Evolutionary conservation across 2,329 filamentous ascomycete species (phyloP), one percentile per base, ranked within the genome.

Genomic region (Penicillium oxalicum): DNA sequence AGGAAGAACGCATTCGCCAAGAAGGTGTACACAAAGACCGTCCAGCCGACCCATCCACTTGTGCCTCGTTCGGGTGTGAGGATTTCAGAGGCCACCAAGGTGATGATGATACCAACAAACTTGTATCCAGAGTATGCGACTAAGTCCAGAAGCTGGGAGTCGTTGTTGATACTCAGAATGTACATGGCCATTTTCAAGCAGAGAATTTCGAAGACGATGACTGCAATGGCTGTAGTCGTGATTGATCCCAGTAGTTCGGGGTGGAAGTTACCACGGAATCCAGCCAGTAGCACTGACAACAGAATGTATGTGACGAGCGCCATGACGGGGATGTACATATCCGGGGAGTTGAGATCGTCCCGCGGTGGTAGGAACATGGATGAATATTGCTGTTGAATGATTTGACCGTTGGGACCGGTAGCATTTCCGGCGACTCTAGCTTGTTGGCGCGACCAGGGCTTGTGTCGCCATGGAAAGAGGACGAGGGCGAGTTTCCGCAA

Each of bases 311-410:
- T 98, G 40, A 97, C 90, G 45, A 98, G 77, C 1, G 93, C 91
- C 93, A 98, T 98, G 63, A 94, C 86, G 50, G 91, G 91, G 61
- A 98, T 98, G 74, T 98, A 98, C 91, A 98, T 97, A 72, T 98
- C 93, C 12, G 94, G 93, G 57, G 89, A 94, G 73, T 98, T 98
- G 70, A 97, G 78, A 66, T 98, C 93, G 69, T 98, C 91, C 56
- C 93, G 81, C 2, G 93, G 93, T 4, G 93, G 89, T 6, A 96
- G 79, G 71, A 93, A 98, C 65, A 71, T 74, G 48, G 72, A 75
- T 28, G 69, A 72, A 55, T 75, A 74, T 57, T 74, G 68, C 62
- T 74, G 66, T 68, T 75, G 81, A 44, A 85, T 80, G 64, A 80
- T 82, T 48, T 83, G 81, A 18, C 84, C 83, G 48, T 84, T 79